Evolutionary conservation across 2,329 filamentous ascomycete genomes (phyloP), one percentile per base, ranked within the genome.

Genomic region (Hymenoscyphus salicellus): DNA sequence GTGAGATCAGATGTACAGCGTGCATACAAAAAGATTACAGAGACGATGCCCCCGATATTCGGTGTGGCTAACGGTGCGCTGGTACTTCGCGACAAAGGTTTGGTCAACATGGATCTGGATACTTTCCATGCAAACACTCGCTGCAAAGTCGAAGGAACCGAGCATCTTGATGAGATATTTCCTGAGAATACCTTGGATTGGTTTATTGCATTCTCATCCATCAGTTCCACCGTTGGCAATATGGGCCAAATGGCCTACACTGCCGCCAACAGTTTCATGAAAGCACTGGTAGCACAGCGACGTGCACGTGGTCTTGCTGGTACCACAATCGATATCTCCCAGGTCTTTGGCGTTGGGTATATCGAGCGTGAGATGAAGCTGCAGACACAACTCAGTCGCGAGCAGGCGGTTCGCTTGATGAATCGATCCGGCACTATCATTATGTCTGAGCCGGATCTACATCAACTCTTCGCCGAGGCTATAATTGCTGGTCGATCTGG

Each of bases 1-100:
- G 70, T 8, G 76, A 76, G 2, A 73, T 74, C 52, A 28, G 23
- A 16, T 26, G 10, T 32, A 52, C 1, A 76, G 74, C 0, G 81
- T 41, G 5, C 26, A 26, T 57, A n/a, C 17, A 20, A 55, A 66
- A 90, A 91, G 0, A 89, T 96, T 14, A 84, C 84, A 67, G 83
- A 86, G 52, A 5, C 72, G 79, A 33, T 71, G 79, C 63, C 61
- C 23, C 5, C 75, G 0, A 75, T 83, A 5, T 28, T 16, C 11
- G 57, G 57, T 6, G 57, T 82, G 1, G 74, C 73, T 1, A 74
- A 82, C 36, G 80, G 75, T 0, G 79, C 80, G 11, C 77, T 82
- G 77, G 76, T 82, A 1, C 72, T 83, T 0, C 63, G 72, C 3
- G 80, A 82, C 63, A 64, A 23, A 2, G 56, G 70, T 2, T 74